Conservation (phyloP, 2,329 filamentous ascomycete genomes). For the Paracoccidioides lutzii region DNA sequence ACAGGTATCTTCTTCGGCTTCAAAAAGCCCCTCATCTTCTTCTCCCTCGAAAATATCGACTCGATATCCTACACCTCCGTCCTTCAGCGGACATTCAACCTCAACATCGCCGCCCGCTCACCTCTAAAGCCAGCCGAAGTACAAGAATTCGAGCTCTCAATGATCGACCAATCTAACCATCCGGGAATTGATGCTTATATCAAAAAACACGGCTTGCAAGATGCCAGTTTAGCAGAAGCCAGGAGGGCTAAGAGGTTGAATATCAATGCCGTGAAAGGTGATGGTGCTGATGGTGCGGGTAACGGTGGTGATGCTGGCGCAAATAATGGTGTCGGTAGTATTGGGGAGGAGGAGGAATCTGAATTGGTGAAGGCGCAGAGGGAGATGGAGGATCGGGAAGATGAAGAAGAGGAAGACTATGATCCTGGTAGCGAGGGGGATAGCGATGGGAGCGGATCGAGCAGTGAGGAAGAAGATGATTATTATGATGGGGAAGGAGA, state of each 20-base stretch:
- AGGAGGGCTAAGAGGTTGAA: conserved; percentile 49
- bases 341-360: conserved; percentile 40
- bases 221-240: conserved; percentile 49
- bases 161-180: conserved; percentile 53
- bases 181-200: conserved; percentile 50
- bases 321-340: conserved; percentile 14
- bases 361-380: conserved; percentile 46
- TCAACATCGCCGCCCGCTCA: conserved; percentile 40
- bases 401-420: conserved; percentile 39
- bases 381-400: conserved; percentile 37
- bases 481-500: conserved; percentile 8
- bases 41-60: conserved; percentile 46
- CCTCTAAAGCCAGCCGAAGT: conserved; percentile 23
- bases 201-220: conserved; percentile 47
- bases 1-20: conserved; percentile 51
- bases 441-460: conserved; percentile 35
- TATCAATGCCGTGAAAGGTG: conserved; percentile 28
- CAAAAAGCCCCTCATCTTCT: conserved; percentile 52
- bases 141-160: conserved; percentile 50
- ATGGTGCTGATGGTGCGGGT: conserved; percentile 12
- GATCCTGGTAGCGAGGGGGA: conserved; percentile 38
- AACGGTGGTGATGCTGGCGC: conserved; percentile 13
- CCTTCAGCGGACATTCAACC: conserved; percentile 53
- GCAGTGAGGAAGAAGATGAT: conserved; percentile 30
- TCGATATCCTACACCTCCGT: conserved; percentile 52